Percentiles rank a stretch among this genome's conserved stretches.
Conservation (phyloP, 192 early-diverging fungal species). For the Chytriomyces confervae region DNA sequence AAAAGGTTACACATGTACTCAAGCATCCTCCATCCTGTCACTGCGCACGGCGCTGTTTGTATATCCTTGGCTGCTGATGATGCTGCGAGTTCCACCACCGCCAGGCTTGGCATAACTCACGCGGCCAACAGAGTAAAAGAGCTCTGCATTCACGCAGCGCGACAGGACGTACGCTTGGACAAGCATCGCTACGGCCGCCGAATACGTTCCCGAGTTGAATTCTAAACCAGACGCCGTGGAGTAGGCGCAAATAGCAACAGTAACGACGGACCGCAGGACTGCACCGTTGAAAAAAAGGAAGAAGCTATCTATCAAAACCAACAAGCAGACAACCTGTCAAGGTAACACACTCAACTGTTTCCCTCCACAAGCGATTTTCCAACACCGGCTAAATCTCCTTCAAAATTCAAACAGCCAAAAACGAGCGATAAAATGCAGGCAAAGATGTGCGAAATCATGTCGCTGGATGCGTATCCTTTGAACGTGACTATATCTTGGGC, state of each 20-base stretch:
- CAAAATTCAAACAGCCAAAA: neutral
- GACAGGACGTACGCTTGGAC: conserved; percentile 6
- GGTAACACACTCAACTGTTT: neutral
- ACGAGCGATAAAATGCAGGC: neutral
- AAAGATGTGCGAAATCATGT: conserved; percentile 16
- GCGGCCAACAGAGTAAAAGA: conserved; percentile 6
- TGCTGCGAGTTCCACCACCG: neutral
- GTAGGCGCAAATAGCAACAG: conserved; percentile 7
- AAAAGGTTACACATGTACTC: no score
- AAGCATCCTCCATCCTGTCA: neutral
- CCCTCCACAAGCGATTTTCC: conserved; percentile 1
- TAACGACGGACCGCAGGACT: conserved; percentile 3
- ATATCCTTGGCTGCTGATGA: neutral
- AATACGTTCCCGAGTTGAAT: neutral
- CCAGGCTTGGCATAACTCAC: conserved; percentile 2
- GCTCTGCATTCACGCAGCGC: conserved; percentile 1
- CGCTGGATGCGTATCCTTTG: neutral
- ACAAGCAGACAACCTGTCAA: neutral
- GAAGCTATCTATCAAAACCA: neutral
- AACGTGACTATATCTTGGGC: neutral
- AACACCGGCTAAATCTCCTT: neutral
- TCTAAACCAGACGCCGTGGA: neutral
- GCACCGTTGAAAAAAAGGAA: neutral
- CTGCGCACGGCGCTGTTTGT: neutral
- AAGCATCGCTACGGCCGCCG: neutral